Base-by-base conservation (phyloP, 2,329 filamentous ascomycete species). In the Penicillium corylophilum region DNA sequence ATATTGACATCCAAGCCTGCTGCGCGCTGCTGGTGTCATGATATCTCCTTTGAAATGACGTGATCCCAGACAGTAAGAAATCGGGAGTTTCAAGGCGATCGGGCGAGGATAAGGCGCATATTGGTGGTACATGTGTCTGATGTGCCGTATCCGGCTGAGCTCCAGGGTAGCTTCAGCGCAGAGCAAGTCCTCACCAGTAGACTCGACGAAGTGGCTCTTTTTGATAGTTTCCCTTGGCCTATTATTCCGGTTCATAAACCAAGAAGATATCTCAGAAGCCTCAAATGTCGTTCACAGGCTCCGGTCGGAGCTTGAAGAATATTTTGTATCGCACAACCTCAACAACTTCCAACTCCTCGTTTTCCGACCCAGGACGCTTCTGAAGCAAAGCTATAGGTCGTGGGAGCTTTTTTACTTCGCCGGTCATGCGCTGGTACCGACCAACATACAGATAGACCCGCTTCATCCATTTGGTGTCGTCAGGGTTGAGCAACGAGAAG, bases 311-410 rank as follows among this genome's bases (percentile, higher is more conserved):
- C 16, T 87, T 86, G 72, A 97, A 97, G 41, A 95, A 74, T 60
- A 97, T 76, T 77, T 95, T 96, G 68, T 87, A 88, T 76, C 86
- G 88, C 57, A 97, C 80, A 61, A 97, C 84, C 71, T 96, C 93
- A 46, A 91, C 84, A 58, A 97, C 82, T 74, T 96, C 91, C 46
- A 96, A 69, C 43, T 69, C 68, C 61, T 71, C 76, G 44, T 56
- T 64, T 7, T 59, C 60, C 22, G 46, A 46, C 77, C 64, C 43
- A n/a, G 52, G 61, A 41, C 79, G 79, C 63, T 82, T 83, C 56
- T 85, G 81, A 22, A 97, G 79, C n/a, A 97, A 78, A 4, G 87
- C 94, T 60, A 96, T 68, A 2, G 92, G 86, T 65, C 83, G 88
- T 5, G 82, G 81, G 44, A 97, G 74, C 73, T 91, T 95, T 79